Evolutionary conservation across 768 basidiomycete species (phyloP).

Genomic region (Pisolithus microcarpus): DNA sequence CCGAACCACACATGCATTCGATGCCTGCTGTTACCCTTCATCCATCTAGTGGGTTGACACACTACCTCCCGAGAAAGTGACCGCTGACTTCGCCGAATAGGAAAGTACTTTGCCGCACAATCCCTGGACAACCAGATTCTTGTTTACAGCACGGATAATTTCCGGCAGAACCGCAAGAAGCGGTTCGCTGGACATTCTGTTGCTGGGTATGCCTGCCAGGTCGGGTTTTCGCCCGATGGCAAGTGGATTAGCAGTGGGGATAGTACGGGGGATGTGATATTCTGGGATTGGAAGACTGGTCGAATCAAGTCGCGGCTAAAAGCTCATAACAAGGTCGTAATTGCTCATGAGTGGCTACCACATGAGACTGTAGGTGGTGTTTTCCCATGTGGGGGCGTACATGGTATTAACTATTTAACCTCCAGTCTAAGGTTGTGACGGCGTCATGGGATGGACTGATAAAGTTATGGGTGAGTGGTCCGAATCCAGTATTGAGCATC

Average conservation of each 20-base stretch:
- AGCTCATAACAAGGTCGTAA: conserved; percentile 94
- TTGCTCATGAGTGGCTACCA: conserved; percentile 95
- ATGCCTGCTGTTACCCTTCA: conserved; percentile 98
- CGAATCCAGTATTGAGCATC: background rate
- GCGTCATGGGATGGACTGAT: conserved; percentile 98
- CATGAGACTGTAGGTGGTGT: conserved; percentile 79
- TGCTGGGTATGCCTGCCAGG: conserved; percentile 94
- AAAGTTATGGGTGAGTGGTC: conserved; percentile 85
- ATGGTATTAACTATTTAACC: conserved; percentile 9
- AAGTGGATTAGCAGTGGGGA: conserved; percentile 98
- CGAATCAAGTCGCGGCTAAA: conserved; percentile 85
- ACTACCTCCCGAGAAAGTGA: conserved; percentile 4
- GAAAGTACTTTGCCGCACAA: conserved; percentile 96
- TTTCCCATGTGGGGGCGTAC: background rate
- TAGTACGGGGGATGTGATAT: conserved; percentile 88
- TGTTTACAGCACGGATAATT: conserved; percentile 95
- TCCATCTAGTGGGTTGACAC: conserved; percentile 71
- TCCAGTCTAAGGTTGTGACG: conserved; percentile 91
- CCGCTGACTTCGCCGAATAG: conserved; percentile 33
- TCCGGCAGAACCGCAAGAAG: conserved; percentile 98
- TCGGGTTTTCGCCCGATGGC: conserved; percentile 97
- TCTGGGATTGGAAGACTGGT: conserved; percentile 99
- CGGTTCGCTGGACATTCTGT: conserved; percentile 95
- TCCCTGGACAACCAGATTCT: conserved; percentile 98
- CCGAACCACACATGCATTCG: conserved; percentile 98